Evolutionary conservation across 1,284 basidiomycete species (phyloP), one percentile per base, ranked within the genome.

Genomic region (Cerrena zonata): DNA sequence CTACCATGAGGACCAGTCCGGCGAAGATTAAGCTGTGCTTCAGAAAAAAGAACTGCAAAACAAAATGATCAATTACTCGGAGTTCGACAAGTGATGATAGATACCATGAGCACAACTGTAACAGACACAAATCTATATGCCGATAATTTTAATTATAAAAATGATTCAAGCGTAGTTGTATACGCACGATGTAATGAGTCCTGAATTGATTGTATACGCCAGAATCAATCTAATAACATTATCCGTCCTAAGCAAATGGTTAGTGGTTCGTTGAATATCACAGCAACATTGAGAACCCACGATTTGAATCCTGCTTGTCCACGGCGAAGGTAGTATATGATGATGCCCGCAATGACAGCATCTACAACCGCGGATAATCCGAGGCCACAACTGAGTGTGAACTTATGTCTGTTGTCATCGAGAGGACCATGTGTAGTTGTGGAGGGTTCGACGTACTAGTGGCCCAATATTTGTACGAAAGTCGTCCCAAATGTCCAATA

Each of bases 211-310:
- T 2, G 44, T 40, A 23, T 51, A 51, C 19, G 44, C 23, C 45
- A 51, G 46, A 18, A 51, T 23, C n/a, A 13, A 12, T 5, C 36
- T 26, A 13, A 51, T 27, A 10, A 51, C 15, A 24, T 30, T 19
- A 40, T 51, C 45, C 12, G 49, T 51, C 11, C 49, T 51, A 40
- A 5, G 7, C n/a, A n/a, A n/a, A n/a, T n/a, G n/a, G n/a, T n/a
- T n/a, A n/a, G n/a, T n/a, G n/a, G n/a, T n/a, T n/a, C n/a, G n/a
- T n/a, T n/a, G n/a, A n/a, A n/a, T n/a, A n/a, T n/a, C n/a, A n/a
- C n/a, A n/a, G n/a, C n/a, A n/a, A n/a, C n/a, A n/a, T n/a, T n/a
- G n/a, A 40, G 21, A 40, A 40, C 42, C 7, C 24, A 44, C 42
- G 11, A 12, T 19, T 48, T 40, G 36, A 48, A 39, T 23, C 37